A percentile compares a stretch with the other conserved stretches of the same genome.
These are phyloP conservation scores for Hypoxylon trugodes DNA, from an alignment of 495 filamentous ascomycete species.

Conservation along the genomic window DNA sequence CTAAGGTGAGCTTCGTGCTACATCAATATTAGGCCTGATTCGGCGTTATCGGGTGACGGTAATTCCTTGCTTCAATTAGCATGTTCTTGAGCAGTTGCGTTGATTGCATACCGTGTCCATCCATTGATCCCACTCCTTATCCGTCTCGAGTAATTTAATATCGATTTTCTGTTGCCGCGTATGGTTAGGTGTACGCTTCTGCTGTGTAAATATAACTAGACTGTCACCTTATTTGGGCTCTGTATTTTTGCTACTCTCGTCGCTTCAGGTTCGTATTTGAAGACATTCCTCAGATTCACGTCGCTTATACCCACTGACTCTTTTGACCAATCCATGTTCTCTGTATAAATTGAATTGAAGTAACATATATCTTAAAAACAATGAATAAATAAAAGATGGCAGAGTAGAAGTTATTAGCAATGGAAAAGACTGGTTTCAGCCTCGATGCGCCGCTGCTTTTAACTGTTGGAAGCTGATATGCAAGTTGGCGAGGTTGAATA, in stretches of 20 bases:
- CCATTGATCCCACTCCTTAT: slow-evolving; percentile 10
- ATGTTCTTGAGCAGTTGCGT: not conserved
- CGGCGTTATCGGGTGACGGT: not conserved
- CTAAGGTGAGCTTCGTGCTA: not conserved
- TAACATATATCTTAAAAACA: no score
- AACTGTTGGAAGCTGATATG: no score
- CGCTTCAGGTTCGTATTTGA: slow-evolving; percentile 18
- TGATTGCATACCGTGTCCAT: not conserved
- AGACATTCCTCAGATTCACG: not conserved
- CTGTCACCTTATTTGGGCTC: not conserved
- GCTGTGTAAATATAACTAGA: not conserved
- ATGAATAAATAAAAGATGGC: no score
- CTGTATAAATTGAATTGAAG: no score
- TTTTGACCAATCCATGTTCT: slow-evolving; percentile 11
- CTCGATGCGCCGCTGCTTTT: no score
- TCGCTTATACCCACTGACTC: slow-evolving; percentile 17
- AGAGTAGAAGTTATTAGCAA: no score
- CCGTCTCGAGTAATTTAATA: not conserved
- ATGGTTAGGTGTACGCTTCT: no score
- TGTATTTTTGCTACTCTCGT: slow-evolving; percentile 1
- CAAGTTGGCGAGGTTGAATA: no score
- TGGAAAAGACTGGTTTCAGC: no score
- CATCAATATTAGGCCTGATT: slow-evolving; percentile 9
- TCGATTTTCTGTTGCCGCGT: not conserved
- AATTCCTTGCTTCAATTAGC: slow-evolving; percentile 10